Conservation (phyloP, 441 rosid genomes). For the Erodium trifolium region DNA sequence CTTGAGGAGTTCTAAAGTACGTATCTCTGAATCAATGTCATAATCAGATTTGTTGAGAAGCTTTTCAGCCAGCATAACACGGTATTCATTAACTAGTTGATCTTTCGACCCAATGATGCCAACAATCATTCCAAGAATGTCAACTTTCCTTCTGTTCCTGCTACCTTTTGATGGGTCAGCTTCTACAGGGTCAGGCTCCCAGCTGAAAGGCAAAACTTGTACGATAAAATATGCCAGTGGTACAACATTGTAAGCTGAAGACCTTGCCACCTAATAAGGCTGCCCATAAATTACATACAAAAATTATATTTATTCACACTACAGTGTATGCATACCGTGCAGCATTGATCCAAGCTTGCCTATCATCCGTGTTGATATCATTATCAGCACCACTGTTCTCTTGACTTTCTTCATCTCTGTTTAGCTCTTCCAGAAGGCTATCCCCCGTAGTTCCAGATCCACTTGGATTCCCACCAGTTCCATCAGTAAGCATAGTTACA, state of each 20-base stretch:
- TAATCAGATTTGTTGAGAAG: conserved; percentile 92
- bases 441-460: conserved; percentile 83
- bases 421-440: conserved; percentile 96
- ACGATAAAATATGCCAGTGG: conserved; percentile 15
- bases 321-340: conserved; percentile 35
- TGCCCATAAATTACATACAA: conserved; percentile 4
- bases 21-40: conserved; percentile 86
- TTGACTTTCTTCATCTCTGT: conserved; percentile 69
- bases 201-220: conserved; percentile 40
- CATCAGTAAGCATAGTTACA: conserved; percentile 97
- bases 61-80: conserved; percentile 92
- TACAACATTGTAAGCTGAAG: conserved; percentile 12
- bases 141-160: conserved; percentile 72
- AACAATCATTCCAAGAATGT: conserved; percentile 90
- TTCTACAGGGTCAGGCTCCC: conserved; percentile 96
- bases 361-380: conserved; percentile 75
- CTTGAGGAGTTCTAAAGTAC: conserved; percentile 95
- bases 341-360: conserved; percentile 81
- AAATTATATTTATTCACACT: neutral
- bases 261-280: neutral
- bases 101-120: conserved; percentile 93
- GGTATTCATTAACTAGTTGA: conserved; percentile 88
- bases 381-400: conserved; percentile 60
- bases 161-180: conserved; percentile 88
- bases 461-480: conserved; percentile 69